Base-by-base conservation (phyloP, 2,329 filamentous ascomycete genomes). In the Emmonsiellopsis sp. region DNA sequence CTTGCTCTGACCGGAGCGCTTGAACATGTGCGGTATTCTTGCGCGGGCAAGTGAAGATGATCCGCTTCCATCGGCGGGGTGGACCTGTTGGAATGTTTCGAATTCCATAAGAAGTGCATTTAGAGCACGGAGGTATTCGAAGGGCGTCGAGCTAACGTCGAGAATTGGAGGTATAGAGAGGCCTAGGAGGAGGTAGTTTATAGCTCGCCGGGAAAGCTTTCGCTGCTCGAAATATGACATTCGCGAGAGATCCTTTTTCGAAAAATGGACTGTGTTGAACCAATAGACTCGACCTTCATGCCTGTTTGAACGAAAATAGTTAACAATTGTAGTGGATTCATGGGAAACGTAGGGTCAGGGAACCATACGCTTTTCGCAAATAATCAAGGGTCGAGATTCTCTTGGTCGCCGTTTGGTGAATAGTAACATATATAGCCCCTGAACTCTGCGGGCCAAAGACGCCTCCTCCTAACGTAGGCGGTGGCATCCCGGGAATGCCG, bases 241-340 rank as follows among this genome's bases (percentile, higher is more conserved):
- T 64, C 85, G 84, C 50, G 80, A 75, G 36, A 97, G 78, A 68
- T 95, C 89, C 33, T 81, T 71, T 63, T 88, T 87, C 59, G 90
- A 88, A 71, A 95, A 95, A 65, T 95, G 86, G 56, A 95, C 82
- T 0, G 93, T 96, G 72, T 96, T 96, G 77, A 97, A 96, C 91
- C 93, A 97, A 75, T 95, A 97, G 42, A 95, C 84, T 55, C 89
- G 85, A 56, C 92, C 91, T 72, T 96, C 90, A 66, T 98, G 91
- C 32, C 89, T 95, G 66, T 50, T 52, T 13, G 17, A 43, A 42
- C 7, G 27, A 37, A 48, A 39, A 11, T 13, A 34, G 36, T 44
- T 39, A 14, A 21, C 14, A 27, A 40, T 32, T 17, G 39, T 5
- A 32, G n/a, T 14, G 47, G 14, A 49, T 33, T 6, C 34, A 11